Evolutionary conservation across 257 asterid species (phyloP), one percentile per base, ranked within the genome.

Genomic region (Capsicum rhomboideum): DNA sequence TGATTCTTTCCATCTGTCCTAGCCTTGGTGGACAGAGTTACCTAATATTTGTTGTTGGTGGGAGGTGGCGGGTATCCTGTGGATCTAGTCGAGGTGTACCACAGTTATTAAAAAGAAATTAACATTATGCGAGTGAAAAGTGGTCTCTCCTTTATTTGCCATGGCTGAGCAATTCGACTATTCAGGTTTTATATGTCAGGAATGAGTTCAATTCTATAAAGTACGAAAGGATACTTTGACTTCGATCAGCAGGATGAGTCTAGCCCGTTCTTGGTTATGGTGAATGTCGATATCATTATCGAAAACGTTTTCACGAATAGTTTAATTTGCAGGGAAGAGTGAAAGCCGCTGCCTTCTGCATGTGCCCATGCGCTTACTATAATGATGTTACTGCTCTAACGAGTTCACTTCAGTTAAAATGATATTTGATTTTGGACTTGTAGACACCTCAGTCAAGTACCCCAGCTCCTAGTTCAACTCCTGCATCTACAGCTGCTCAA

Each of bases 361-460:
- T 74, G 40, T 44, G 16, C 14, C 37, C 28, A 77, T 77, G 14
- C 6, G 2, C 16, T 50, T 52, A 77, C 28, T 50, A 18, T 49
- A 50, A 75, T 77, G 82, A 2, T 29, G 18, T 28, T 77, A 12
- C 18, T 50, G 6, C 46, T 77, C 46, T 50, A 50, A 28, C 14
- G 13, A 17, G 64, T 28, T 49, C 17, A 17, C 44, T 77, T 77
- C 46, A 50, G 9, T 26, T 77, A 26, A 49, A 46, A 9, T 52
- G 18, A 4, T 75, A 52, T 28, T 50, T 77, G 82, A 77, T 77
- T 64, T 77, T 50, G 40, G 64, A 50, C 63, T 84, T 84, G 78
- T 78, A 90, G 98, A 94, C 87, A 79, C 89, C 93, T 50, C 93
- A 89, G 84, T 59, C 94, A 69, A 94, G 91, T 86, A 50, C 87